Percentiles rank a stretch among this genome's conserved stretches.
Conservation (phyloP, 2,329 filamentous ascomycete genomes). For the Monosporascus sp. region DNA sequence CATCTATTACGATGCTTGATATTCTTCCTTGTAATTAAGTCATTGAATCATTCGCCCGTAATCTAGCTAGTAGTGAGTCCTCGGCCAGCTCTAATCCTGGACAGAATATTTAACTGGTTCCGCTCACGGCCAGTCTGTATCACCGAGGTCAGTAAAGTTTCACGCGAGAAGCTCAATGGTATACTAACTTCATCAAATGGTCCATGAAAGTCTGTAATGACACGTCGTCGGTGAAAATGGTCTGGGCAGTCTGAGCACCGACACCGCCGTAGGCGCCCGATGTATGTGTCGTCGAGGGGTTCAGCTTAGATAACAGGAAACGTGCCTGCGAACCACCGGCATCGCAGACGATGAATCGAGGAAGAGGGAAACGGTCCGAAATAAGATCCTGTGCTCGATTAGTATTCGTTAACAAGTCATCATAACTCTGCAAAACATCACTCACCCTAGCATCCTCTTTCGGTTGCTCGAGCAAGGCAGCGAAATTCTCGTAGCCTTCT, state of each 20-base stretch:
- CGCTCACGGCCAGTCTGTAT: constrained; percentile 55
- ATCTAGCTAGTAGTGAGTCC: background rate
- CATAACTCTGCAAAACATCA: constrained; percentile 13
- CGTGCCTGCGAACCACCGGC: constrained; percentile 97
- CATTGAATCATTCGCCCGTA: constrained; percentile 2
- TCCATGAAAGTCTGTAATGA: constrained; percentile 99
- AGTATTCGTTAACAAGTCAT: constrained; percentile 15
- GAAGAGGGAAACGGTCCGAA: constrained; percentile 94
- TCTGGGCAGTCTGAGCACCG: constrained; percentile 80
- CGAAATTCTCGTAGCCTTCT: constrained; percentile 97
- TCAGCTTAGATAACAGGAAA: constrained; percentile 94
- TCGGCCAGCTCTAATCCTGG: background rate
- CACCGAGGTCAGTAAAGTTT: constrained; percentile 8
- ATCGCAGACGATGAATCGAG: constrained; percentile 97
- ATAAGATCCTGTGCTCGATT: constrained; percentile 70
- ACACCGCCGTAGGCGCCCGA: constrained; percentile 88
- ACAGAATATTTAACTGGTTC: constrained; percentile 45
- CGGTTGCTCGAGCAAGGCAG: constrained; percentile 77
- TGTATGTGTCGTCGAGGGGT: constrained; percentile 95
- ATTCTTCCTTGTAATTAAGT: background rate
- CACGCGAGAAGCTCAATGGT: background rate
- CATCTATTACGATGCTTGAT: constrained; percentile 9
- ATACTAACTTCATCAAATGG: constrained; percentile 91
- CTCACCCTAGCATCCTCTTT: constrained; percentile 93
- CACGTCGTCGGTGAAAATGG: constrained; percentile 98